phyloP scores from a whole-genome alignment of 768 basidiomycete species.

The Aureoboletus auriporus region DNA sequence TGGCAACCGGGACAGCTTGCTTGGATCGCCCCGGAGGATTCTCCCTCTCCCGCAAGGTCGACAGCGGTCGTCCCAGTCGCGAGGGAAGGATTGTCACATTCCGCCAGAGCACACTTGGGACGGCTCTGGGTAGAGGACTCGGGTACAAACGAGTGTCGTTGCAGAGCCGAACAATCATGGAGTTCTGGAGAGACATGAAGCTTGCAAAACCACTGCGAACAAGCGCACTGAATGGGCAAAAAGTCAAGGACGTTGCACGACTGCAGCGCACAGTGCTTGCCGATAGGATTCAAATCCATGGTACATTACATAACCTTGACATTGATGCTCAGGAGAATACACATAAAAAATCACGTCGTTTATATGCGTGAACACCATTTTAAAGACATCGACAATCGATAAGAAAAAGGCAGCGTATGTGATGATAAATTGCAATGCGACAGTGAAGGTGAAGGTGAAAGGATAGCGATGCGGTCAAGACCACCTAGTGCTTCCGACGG shows the following conservation, averaged over 20 bases:
- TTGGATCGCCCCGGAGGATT: neutral
- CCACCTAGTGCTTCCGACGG: conserved; percentile 85
- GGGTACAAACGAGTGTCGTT: neutral
- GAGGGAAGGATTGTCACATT: conserved; percentile 56
- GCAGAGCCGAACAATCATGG: conserved; percentile 49
- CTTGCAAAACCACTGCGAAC: conserved; percentile 57
- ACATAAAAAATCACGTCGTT: neutral
- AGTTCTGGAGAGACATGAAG: conserved; percentile 55
- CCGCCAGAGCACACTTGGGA: conserved; percentile 46
- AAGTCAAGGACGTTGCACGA: conserved; percentile 67
- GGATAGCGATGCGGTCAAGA: neutral
- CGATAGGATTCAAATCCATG: conserved; percentile 51
- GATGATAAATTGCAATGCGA: conserved; percentile 2
- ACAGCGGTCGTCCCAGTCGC: conserved; percentile 33
- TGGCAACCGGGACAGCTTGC: conserved; percentile 51
- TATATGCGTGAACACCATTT: conserved; percentile 5
- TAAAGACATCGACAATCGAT: neutral
- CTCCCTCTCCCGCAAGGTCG: neutral
- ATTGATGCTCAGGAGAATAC: conserved; percentile 9
- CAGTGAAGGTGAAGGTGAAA: neutral
- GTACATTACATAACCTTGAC: conserved; percentile 8
- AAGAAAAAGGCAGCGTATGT: neutral
- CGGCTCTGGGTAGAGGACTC: conserved; percentile 23
- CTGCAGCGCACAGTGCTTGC: conserved; percentile 58
- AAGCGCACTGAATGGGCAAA: conserved; percentile 69